Conservation (phyloP, 345 rosid species). For the Microcos paniculata region DNA sequence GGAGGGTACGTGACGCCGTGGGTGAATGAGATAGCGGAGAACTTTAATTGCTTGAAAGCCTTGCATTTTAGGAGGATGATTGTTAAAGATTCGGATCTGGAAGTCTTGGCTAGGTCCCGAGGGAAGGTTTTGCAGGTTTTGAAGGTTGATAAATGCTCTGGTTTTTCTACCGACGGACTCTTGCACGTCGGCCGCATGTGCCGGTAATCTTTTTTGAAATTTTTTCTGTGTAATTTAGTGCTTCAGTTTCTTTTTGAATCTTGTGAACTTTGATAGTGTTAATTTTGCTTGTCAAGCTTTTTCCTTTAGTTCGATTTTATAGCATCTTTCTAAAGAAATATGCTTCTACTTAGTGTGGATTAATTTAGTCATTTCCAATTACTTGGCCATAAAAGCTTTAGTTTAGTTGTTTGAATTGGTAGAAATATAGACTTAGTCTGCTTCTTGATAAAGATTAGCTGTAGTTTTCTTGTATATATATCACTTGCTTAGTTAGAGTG, state of each 20-base stretch:
- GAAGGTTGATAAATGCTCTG: constrained; percentile 90
- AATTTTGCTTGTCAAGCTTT: background rate
- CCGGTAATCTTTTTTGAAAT: constrained; percentile 43
- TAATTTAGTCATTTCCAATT: background rate
- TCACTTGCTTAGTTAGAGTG: background rate
- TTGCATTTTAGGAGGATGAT: constrained; percentile 88
- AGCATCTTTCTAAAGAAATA: background rate
- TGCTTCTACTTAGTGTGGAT: background rate
- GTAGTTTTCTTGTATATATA: background rate
- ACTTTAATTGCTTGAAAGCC: constrained; percentile 54
- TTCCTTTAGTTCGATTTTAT: background rate
- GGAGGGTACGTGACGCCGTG: constrained; percentile 84
- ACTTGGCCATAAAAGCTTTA: background rate
- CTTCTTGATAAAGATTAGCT: background rate
- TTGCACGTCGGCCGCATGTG: constrained; percentile 60
- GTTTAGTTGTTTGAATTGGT: background rate
- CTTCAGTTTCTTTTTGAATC: background rate
- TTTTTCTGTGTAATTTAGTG: background rate
- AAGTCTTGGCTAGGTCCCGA: constrained; percentile 44
- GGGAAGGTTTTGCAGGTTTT: constrained; percentile 49
- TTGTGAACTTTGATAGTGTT: background rate
- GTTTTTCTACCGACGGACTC: constrained; percentile 85
- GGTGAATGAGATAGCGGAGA: constrained; percentile 53
- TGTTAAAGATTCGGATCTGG: constrained; percentile 77
- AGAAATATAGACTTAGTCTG: background rate